These are phyloP conservation scores for Chrysoporthe austroafricana DNA, from an alignment of 2,329 filamentous ascomycete genomes.

Conservation along the genomic window DNA sequence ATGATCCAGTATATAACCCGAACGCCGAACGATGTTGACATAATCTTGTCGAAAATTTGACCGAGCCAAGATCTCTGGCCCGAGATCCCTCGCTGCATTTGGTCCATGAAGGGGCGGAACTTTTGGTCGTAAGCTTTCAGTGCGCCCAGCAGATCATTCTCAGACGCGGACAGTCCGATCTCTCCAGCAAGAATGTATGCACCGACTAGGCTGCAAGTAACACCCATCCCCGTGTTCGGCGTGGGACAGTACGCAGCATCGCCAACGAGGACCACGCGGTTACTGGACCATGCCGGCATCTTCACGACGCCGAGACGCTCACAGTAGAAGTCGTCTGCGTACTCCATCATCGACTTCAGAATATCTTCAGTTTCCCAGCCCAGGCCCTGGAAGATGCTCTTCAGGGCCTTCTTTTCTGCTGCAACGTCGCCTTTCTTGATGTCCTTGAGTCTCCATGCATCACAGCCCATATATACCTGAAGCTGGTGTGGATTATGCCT, in stretches of 20 bases:
- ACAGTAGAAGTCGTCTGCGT: conserved; percentile 48
- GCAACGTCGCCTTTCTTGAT: conserved; percentile 18
- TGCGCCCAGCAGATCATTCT: conserved; percentile 16
- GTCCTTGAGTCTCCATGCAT: not conserved
- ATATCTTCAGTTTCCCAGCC: conserved; percentile 44
- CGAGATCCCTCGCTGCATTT: conserved; percentile 13
- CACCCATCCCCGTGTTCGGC: conserved; percentile 38
- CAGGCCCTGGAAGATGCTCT: conserved; percentile 38
- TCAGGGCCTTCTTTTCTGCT: conserved; percentile 36
- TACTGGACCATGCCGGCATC: conserved; percentile 33
- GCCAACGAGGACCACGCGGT: conserved; percentile 18
- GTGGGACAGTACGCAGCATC: conserved; percentile 39
- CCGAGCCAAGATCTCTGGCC: not conserved
- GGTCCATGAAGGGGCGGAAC: conserved; percentile 20
- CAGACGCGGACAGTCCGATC: not conserved
- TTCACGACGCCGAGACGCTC: conserved; percentile 45
- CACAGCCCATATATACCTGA: conserved; percentile 5
- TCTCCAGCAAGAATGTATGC: conserved; percentile 45
- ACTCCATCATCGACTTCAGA: conserved; percentile 44
- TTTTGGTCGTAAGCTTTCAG: conserved; percentile 19
- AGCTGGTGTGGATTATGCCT: conserved; percentile 31
- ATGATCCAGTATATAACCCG: not conserved
- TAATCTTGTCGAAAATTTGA: not conserved
- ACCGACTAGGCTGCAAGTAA: conserved; percentile 41
- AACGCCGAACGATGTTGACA: not conserved